Base-by-base conservation (phyloP, 1,284 basidiomycete genomes). In the Naganishia liquefaciens region DNA sequence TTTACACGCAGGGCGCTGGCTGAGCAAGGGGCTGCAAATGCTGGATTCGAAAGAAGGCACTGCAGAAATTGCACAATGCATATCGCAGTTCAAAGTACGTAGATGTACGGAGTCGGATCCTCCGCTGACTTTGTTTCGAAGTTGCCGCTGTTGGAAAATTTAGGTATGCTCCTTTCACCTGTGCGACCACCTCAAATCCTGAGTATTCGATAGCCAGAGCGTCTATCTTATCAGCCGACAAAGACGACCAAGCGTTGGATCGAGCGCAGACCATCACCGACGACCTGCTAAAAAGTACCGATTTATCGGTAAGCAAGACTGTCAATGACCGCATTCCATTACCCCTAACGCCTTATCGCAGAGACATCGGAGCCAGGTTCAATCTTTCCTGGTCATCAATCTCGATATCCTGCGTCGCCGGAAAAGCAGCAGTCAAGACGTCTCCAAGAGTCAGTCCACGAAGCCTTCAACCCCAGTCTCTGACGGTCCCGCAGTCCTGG, bases 181-280 rank as follows among this genome's bases (percentile, higher is more conserved):
- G 17, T n/a, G 5, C 21, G 27, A 23, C 17, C 3, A 17, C 5
- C 6, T 1, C 23, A 28, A 10, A 17, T n/a, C 28, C 4, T n/a
- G 10, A 23, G 23, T 6, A 33, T 49, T 17, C 5, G n/a, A 23
- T 17, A 60, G 57, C 57, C 15, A 60, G 57, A 15, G 57, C 57
- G 3, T 60, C 57, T 6, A n/a, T 60, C 11, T 37, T 60, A 0
- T 60, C 57, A 11, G 33, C 47, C 23, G 57, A 60, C 21, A 39
- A 40, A 37, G 57, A 60, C 33, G 23, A 47, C 4, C 46, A 60
- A 9, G 57, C 57, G 4, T 37, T 60, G 33, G 46, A 60, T 27
- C 57, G 57, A 27, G 57, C 57, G 1, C 57, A 60, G 13, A 40
- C 46, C 17, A 60, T 60, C 25, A 60, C 47, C 9, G 47, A 60